Conservation (phyloP, 164 flowering plant genomes). For the Liquidambar formosana region DNA sequence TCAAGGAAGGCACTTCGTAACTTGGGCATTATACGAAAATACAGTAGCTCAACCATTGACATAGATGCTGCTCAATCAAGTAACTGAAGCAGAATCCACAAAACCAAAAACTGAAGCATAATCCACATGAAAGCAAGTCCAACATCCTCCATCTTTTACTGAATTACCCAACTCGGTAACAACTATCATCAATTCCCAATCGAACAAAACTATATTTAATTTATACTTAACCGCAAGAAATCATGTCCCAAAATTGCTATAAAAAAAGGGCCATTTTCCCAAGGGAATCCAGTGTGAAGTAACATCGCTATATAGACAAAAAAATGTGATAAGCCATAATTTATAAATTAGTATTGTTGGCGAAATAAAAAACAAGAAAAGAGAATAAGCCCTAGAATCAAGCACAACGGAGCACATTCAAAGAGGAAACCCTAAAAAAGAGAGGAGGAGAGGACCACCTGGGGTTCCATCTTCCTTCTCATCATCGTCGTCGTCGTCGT, state of each 20-base stretch:
- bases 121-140: no score
- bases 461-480: constrained; percentile 54
- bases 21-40: no score
- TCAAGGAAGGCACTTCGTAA: no score
- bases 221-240: neutral
- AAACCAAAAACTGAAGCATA: no score
- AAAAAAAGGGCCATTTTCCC: neutral
- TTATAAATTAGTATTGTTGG: neutral
- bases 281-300: no score
- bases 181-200: neutral
- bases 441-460: constrained; percentile 26
- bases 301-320: neutral
- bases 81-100: no score
- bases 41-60: no score
- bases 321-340: neutral
- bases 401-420: neutral
- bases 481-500: constrained; percentile 56
- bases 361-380: neutral
- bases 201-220: neutral
- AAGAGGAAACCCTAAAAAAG: neutral
- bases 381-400: neutral
- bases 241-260: neutral
- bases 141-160: no score
- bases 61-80: neutral
- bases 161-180: neutral